These are phyloP conservation scores for Sporothrix curviconia DNA, from an alignment of 2,329 filamentous ascomycete species.

Conservation along the genomic window DNA sequence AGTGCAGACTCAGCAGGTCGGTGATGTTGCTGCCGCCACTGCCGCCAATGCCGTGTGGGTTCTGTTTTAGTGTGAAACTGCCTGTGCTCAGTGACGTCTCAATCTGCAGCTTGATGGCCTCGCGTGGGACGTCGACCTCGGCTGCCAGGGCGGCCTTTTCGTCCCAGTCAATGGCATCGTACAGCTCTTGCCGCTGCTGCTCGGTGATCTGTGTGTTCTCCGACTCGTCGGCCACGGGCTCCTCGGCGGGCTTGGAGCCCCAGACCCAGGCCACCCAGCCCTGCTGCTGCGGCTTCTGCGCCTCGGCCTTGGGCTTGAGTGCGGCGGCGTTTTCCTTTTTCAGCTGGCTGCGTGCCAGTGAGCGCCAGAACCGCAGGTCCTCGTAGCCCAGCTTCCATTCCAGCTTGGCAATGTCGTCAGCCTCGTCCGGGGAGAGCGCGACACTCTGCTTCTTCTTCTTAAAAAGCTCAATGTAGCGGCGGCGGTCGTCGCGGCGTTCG, in stretches of 20 bases:
- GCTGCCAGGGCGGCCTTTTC: constrained; percentile 88
- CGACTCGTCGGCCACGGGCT: constrained; percentile 52
- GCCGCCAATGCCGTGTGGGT: constrained; percentile 61
- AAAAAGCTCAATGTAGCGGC: constrained; percentile 86
- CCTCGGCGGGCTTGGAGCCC: constrained; percentile 65
- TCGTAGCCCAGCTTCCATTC: constrained; percentile 90
- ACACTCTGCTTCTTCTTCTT: constrained; percentile 82
- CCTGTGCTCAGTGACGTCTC: constrained; percentile 91
- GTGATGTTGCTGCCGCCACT: constrained; percentile 31
- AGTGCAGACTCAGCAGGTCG: constrained; percentile 85
- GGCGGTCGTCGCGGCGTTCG: constrained; percentile 83
- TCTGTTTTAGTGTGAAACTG: constrained; percentile 87
- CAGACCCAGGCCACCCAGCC: constrained; percentile 91
- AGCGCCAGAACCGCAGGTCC: constrained; percentile 95
- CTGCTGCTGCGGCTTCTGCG: constrained; percentile 51
- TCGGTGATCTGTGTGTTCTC: constrained; percentile 88
- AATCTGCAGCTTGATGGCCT: constrained; percentile 87
- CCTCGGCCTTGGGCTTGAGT: constrained; percentile 67
- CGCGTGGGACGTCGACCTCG: constrained; percentile 79
- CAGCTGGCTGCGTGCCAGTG: constrained; percentile 84
- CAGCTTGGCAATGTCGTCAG: constrained; percentile 63
- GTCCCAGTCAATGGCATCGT: constrained; percentile 96
- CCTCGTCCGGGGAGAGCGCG: constrained; percentile 64
- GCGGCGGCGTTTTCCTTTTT: constrained; percentile 90
- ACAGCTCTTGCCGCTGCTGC: constrained; percentile 91